Base-by-base conservation (phyloP, 2,329 filamentous ascomycete genomes). In the Amesomyces nigricolor region DNA sequence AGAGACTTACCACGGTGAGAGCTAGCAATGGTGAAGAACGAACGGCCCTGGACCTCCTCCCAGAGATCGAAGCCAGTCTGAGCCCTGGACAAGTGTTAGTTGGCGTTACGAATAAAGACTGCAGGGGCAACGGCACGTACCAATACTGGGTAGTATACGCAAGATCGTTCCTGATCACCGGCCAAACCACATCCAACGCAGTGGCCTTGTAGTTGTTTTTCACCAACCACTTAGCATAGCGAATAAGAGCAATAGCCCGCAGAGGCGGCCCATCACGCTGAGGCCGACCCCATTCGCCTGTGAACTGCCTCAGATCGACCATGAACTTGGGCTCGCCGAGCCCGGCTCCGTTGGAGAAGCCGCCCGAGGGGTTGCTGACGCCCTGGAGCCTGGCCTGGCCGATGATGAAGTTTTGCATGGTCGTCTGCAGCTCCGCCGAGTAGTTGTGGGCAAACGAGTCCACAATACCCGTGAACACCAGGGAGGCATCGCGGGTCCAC, bases 181-280 rank as follows among this genome's bases (percentile, higher is more conserved):
- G 88, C 87, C 87, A 91, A 43, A 88, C 72, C 43, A 79, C 75
- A 46, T 73, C 68, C 4, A 69, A 71, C 2, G 80, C 85, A 0
- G 78, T 79, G 2, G 74, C 74, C 9, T 81, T 73, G 63, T 85
- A 82, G 11, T 83, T 85, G 58, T 88, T 86, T 40, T 72, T 74
- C 48, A 90, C 72, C 26, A 92, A 73, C 81, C 86, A 89, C 64
- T 85, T 83, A 4, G 85, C 80, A 66, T 91, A 94, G 0, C 76
- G 76, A 53, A 88, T 85, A 65, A 94, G 70, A 2, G 89, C 82
- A 46, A 83, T 89, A 1, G 88, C 88, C 49, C 89, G 79, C 37
- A 94, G 78, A 17, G 89, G 82, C 19, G 89, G 89, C 0, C 89
- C 89, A 69, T 94, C 89, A 40, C 86, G 78, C 70, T 94, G 89